phyloP scores from a whole-genome alignment of 257 asterid species.

The Nicotiana tabacum region DNA sequence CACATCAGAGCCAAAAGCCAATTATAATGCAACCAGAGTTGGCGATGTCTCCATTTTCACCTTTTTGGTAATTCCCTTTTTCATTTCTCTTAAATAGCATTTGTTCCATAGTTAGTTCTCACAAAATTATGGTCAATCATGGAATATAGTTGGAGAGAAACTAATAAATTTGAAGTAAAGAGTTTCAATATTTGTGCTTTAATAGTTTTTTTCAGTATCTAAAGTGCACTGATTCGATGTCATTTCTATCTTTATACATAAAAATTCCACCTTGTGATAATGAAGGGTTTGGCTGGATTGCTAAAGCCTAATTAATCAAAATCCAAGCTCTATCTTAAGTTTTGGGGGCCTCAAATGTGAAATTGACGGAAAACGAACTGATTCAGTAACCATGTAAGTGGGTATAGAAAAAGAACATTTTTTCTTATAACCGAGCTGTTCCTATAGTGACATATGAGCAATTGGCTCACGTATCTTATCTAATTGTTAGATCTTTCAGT shows the following conservation, averaged over 20 bases:
- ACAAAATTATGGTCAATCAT: not conserved
- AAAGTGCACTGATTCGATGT: too few relatives aligned
- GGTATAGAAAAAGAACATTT: not conserved
- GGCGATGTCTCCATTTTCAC: constrained; percentile 22
- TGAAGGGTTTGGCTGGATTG: not conserved
- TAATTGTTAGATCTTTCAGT: not conserved
- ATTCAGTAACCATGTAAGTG: not conserved
- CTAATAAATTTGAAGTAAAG: too few relatives aligned
- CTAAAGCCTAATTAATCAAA: not conserved
- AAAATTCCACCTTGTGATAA: not conserved
- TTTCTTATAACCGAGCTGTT: not conserved
- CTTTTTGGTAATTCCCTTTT: constrained; percentile 14
- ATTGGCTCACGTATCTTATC: not conserved
- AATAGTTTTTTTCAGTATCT: too few relatives aligned
- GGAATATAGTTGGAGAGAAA: not conserved
- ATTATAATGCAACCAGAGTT: constrained; percentile 19
- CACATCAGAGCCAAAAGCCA: constrained; percentile 14
- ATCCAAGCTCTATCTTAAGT: not conserved
- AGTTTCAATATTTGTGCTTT: too few relatives aligned
- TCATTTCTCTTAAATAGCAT: not conserved
- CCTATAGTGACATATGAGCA: not conserved
- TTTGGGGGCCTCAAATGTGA: not conserved
- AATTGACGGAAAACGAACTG: not conserved
- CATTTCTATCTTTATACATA: not conserved
- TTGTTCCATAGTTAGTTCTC: not conserved